Evolutionary conservation across 192 early-diverging fungal genomes (phyloP), one percentile per base, ranked within the genome.

Genomic region (Gonapodya sp.): DNA sequence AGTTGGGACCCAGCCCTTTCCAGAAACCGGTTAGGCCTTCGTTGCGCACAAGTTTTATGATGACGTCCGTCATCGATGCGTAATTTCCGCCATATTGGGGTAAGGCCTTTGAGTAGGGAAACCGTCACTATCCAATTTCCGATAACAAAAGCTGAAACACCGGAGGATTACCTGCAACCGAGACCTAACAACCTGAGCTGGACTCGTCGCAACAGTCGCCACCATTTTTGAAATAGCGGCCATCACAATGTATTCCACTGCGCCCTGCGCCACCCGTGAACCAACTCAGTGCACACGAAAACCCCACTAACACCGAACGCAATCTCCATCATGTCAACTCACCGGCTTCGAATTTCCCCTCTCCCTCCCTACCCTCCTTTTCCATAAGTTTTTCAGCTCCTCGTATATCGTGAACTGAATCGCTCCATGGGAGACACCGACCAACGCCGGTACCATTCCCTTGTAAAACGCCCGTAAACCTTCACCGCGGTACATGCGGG

Each of bases 321-420:
- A 16, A 18, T 30, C 64, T 72, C 16, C 30, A 72, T 18, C 64
- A 30, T 72, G 30, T 18, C 64, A 16, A 18, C 18, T 34, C 75
- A 77, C 30, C 2, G 75, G 34, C 8, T 77, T 34, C 30, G 30
- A 16, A 77, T 34, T 34, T 33, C 2, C 31, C 34, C 8, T 77
- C 30, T 34, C 34, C 8, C 31, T 2, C 8, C 34, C 34, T 33
- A 16, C 16, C 34, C 75, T 2, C 75, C 75, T 16, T 36, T 90
- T 82, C n/a, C n/a, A n/a, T 85, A 88, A 89, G 81, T 90, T 89
- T 86, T 98, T 99, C 91, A 99, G 92, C 78, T 97, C 95, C 79
- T 99, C 98, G 85, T 99, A 99, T 0, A 93, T 95, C 94, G 97
- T 96, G 84, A 99, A 99, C 85, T 99, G 98, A 32, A 99, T 82